Base-by-base conservation (phyloP, 1,139 yeast species). In the Yamadazyma conglobata region DNA sequence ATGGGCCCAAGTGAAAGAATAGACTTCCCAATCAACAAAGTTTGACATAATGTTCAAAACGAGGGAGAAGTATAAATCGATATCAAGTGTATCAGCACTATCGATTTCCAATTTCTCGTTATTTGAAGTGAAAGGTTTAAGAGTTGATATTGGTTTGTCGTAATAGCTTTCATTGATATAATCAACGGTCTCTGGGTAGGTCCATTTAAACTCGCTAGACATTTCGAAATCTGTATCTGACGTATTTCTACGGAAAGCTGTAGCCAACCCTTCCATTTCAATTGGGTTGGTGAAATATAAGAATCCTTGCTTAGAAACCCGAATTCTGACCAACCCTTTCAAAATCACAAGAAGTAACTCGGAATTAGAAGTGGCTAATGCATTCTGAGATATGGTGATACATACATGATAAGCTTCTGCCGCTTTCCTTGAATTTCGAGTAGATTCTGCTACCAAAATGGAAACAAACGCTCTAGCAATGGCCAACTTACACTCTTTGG, bases 21-120 rank as follows among this genome's bases (percentile, higher is more conserved):
- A 85, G 1, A 78, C 54, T 38, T 82, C 91, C 89, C 91, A 84
- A 35, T 73, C 70, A 14, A 73, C 61, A 24, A 79, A 81, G 10
- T 64, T 59, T n/a, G 67, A 70, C 46, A 82, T 52, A 0, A 81
- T 61, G 10, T 60, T 56, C 11, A 73, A 52, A 2, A 79, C 74
- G 10, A 76, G 43, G 3, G 64, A 52, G 6, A 82, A 54, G 83
- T 87, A 78, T 11, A 52, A 46, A 4, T 69, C 52, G 12, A 79
- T 60, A 41, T 78, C 76, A 10, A 44, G 28, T 8, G 52, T 37
- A 28, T 40, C 35, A 9, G 40, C 44, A 5, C 38, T 45, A 10
- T 35, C 40, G 6, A 37, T 30, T 2, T 35, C 30, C 17, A 44
- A 33, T 22, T 35, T 42, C 9, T 37, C 22, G 17, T 38, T 39